Evolutionary conservation across 306 rosid species (phyloP).

Genomic region (Geum urbanum): DNA sequence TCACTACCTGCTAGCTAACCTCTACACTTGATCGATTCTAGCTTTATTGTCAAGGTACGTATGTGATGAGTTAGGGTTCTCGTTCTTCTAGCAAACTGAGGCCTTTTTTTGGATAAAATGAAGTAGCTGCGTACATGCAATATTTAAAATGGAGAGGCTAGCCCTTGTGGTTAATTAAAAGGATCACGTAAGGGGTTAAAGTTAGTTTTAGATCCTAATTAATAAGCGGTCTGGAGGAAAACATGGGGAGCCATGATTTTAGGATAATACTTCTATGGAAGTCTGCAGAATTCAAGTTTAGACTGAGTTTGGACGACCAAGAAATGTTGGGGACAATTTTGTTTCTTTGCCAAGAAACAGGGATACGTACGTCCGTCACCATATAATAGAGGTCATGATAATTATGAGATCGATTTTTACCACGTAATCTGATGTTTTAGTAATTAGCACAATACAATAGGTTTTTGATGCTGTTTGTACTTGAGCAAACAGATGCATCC

Average conservation of each 20-base stretch:
- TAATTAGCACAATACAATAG: too few species aligned
- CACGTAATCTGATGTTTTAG: too few species aligned
- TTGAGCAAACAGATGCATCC: too few species aligned
- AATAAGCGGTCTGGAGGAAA: conserved; percentile 25
- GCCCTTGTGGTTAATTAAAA: background rate
- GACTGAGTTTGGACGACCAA: background rate
- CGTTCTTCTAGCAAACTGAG: background rate
- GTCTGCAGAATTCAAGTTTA: background rate
- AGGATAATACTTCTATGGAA: background rate
- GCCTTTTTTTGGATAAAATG: background rate
- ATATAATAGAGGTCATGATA: too few species aligned
- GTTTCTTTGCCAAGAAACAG: too few species aligned
- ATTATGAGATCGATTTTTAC: too few species aligned
- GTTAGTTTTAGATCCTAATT: background rate
- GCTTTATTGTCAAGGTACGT: background rate
- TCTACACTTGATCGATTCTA: background rate
- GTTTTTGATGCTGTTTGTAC: too few species aligned
- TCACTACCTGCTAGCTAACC: background rate
- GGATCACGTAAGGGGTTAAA: background rate
- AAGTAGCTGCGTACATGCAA: background rate
- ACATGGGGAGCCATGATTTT: conserved; percentile 11
- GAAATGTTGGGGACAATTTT: background rate
- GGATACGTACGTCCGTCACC: too few species aligned
- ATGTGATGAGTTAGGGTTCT: background rate
- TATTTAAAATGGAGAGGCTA: background rate